Evolutionary conservation across 2,329 filamentous ascomycete genomes (phyloP), one percentile per base, ranked within the genome.

Genomic region (Phialemonium atrogriseum): DNA sequence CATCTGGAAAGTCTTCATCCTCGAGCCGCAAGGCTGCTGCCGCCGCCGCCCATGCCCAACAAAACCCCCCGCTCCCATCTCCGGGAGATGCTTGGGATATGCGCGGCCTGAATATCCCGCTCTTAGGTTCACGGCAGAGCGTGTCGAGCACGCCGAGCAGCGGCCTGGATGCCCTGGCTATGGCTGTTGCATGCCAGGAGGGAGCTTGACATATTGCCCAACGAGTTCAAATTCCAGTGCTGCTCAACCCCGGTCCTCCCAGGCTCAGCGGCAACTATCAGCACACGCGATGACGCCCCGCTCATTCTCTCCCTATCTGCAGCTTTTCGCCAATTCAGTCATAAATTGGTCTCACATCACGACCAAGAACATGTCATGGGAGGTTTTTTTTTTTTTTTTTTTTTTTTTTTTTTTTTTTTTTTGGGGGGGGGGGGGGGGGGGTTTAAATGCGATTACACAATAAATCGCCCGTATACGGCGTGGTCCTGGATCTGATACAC

Each of bases 181-280:
- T 68, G 56, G 70, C 68, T 14, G 60, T 71, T 10, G 69, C 66
- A 15, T 70, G 65, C 39, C 66, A 70, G 46, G 64, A 70, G 42
- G 59, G 59, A 26, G 45, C 30, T 19, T 41, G 35, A 33, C n/a
- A n/a, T n/a, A n/a, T n/a, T n/a, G n/a, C n/a, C n/a, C n/a, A n/a
- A n/a, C n/a, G n/a, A n/a, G n/a, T n/a, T n/a, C n/a, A n/a, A n/a
- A n/a, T n/a, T n/a, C n/a, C n/a, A n/a, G n/a, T n/a, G n/a, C n/a
- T n/a, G n/a, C n/a, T n/a, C n/a, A n/a, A n/a, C n/a, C n/a, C n/a
- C n/a, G n/a, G n/a, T n/a, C n/a, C n/a, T n/a, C n/a, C n/a, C n/a
- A n/a, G n/a, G n/a, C n/a, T n/a, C n/a, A n/a, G n/a, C n/a, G n/a
- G n/a, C n/a, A n/a, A n/a, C n/a, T n/a, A n/a, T n/a, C n/a, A n/a